Evolutionary conservation across 2,329 filamentous ascomycete genomes (phyloP).

Genomic region (Trichoderma atroviride): DNA sequence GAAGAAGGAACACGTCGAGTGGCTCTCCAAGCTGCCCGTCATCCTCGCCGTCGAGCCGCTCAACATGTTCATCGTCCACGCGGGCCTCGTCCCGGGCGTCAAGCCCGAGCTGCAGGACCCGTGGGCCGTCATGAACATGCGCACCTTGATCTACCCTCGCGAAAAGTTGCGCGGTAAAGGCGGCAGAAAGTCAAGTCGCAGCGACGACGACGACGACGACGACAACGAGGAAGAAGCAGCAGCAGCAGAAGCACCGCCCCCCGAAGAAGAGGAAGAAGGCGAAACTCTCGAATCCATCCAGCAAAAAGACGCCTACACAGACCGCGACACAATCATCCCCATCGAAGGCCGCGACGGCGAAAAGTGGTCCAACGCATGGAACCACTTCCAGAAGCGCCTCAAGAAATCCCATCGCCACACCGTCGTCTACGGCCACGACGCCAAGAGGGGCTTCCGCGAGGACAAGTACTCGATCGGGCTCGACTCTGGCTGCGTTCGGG

Average conservation of each 20-base stretch:
- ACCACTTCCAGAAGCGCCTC: conserved; percentile 49
- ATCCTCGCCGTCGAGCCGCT: conserved; percentile 73
- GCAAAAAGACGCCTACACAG: conserved; percentile 29
- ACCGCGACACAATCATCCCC: conserved; percentile 42
- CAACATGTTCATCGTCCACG: conserved; percentile 74
- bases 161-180: conserved; percentile 44
- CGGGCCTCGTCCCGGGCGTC: conserved; percentile 78
- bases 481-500: conserved; percentile 80
- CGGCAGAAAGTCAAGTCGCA: conserved; percentile 31
- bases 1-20: conserved; percentile 62
- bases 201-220: conserved; percentile 7
- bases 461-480: conserved; percentile 77
- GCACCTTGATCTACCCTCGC: conserved; percentile 66
- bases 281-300: conserved; percentile 14
- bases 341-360: conserved; percentile 55
- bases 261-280: conserved; percentile 4
- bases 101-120: conserved; percentile 72
- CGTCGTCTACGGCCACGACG: conserved; percentile 87
- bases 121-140: conserved; percentile 89
- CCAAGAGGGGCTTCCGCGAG: conserved; percentile 64
- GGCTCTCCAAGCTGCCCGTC: conserved; percentile 73
- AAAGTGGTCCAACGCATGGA: conserved; percentile 69
- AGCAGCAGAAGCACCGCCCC: not conserved
- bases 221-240: not conserved
- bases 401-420: conserved; percentile 53